A percentile compares a stretch with the other conserved stretches of the same genome.
Evolutionary conservation across 1,284 basidiomycete genomes (phyloP).

Genomic region (Cryptococcus sp.): DNA sequence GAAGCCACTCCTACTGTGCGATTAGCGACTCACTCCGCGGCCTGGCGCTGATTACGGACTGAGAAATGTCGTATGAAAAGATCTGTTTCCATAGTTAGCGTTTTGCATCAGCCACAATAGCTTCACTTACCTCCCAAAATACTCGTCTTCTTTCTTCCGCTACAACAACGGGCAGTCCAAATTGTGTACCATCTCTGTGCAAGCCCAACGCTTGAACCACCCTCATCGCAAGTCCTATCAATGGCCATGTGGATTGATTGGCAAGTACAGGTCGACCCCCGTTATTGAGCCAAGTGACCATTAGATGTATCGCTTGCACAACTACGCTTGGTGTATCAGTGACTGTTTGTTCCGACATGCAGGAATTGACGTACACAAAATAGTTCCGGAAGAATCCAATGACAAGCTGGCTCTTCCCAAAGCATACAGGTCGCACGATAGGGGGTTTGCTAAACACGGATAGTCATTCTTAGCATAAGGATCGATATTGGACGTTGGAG

Average conservation of each 20-base stretch:
- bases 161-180: slow-evolving; percentile 12
- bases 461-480: not conserved
- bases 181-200: slow-evolving; percentile 29
- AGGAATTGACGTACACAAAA: slow-evolving; percentile 14
- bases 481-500: not conserved
- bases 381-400: slow-evolving; percentile 15
- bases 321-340: slow-evolving; percentile 2
- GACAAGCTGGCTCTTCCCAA: slow-evolving; percentile 18
- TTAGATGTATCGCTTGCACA: slow-evolving; percentile 26
- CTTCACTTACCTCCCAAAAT: slow-evolving; percentile 26
- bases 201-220: slow-evolving; percentile 28
- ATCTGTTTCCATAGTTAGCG: slow-evolving; percentile 2
- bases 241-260: slow-evolving; percentile 25
- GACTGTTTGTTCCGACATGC: not conserved
- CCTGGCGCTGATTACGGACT: slow-evolving; percentile 13
- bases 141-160: slow-evolving; percentile 20
- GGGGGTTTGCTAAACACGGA: slow-evolving; percentile 5
- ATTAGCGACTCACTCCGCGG: slow-evolving; percentile 14
- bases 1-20: not conserved
- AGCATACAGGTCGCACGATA: slow-evolving; percentile 20
- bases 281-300: slow-evolving; percentile 24
- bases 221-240: slow-evolving; percentile 27
- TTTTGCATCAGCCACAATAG: not conserved
- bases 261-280: slow-evolving; percentile 15
- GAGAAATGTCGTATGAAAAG: slow-evolving; percentile 16